Evolutionary conservation across 176 grass and related monocot species (phyloP).

Genomic region (Ampelocalamus luodianensis): DNA sequence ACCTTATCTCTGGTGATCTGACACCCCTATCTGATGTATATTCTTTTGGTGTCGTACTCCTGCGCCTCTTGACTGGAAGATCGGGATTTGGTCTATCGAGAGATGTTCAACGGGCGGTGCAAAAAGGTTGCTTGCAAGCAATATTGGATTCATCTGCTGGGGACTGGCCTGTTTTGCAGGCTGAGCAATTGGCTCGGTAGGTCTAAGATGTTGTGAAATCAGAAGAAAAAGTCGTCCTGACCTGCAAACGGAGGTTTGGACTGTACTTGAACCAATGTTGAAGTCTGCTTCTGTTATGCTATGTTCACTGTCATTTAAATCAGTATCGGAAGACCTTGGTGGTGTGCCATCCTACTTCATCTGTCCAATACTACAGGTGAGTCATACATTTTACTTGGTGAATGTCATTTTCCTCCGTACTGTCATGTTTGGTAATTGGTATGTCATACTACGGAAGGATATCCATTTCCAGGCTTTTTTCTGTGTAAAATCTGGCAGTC

Average conservation of each 20-base stretch:
- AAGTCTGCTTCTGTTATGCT: constrained; percentile 40
- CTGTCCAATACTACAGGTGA: constrained; percentile 69
- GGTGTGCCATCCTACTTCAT: constrained; percentile 70
- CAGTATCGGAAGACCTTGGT: constrained; percentile 53
- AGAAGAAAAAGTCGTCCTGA: constrained; percentile 67
- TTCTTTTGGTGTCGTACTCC: constrained; percentile 76
- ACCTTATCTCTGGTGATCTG: constrained; percentile 68
- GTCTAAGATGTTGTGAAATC: constrained; percentile 67
- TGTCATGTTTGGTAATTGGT: neutral
- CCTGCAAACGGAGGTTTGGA: constrained; percentile 59
- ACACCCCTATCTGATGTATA: constrained; percentile 69
- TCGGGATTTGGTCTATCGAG: constrained; percentile 62
- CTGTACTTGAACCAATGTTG: constrained; percentile 58
- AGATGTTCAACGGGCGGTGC: constrained; percentile 64
- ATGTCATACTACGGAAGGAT: neutral
- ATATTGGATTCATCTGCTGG: constrained; percentile 74
- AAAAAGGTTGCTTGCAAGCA: constrained; percentile 55
- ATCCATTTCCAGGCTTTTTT: too few relatives aligned
- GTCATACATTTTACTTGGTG: constrained; percentile 2
- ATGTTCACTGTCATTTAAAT: constrained; percentile 57
- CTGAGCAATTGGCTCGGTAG: constrained; percentile 64
- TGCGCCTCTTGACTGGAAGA: constrained; percentile 71
- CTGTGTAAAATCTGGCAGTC: too few relatives aligned
- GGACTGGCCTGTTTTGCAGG: constrained; percentile 58
- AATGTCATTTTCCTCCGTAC: neutral